Base-by-base conservation (phyloP, 805 yeast species). In the Candida lessepsii region DNA sequence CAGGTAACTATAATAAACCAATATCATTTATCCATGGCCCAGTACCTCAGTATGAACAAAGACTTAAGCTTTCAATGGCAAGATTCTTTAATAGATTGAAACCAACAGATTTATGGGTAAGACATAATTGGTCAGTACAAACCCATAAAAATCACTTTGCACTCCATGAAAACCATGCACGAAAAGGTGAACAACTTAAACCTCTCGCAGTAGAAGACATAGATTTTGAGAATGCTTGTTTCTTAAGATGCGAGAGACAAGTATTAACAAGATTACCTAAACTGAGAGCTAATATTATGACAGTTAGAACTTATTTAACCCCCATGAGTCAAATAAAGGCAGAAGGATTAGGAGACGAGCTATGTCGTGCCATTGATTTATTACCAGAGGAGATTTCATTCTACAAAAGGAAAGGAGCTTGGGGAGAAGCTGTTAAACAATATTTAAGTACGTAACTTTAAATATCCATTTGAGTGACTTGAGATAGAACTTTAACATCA, bases 101-200 rank as follows among this genome's bases (percentile, higher is more conserved):
- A 47, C 72, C 76, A 3, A 66, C 71, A 21, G 76, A 77, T 40
- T 70, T 71, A 35, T 82, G 84, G 53, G 76, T 76, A 44, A 70
- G 93, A 42, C 71, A 71, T 49, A 85, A 85, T 46, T 85, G 89
- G 86, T 70, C 83, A 0, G 59, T 85, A 17, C 93, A 85, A 54
- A 69, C 80, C 1, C 86, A 81, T 51, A 63, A 70, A 3, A 43
- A 50, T 13, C 49, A 54, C 21, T 65, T 62, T 39, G 54, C 54
- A 21, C 42, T 64, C 3, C 58, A 53, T 31, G 45, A 54, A 5
- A 60, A 61, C 37, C 72, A 67, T 45, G 68, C 56, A 1, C 51
- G 65, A 14, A 49, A 44, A 5, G 71, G 67, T 7, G 63, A 61
- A 11, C 43, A 37, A 7, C 34, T 60, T 3, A 40, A 46, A 8